Evolutionary conservation across 495 filamentous ascomycete species (phyloP).

Genomic region (Antarctomyces pellizariae): DNA sequence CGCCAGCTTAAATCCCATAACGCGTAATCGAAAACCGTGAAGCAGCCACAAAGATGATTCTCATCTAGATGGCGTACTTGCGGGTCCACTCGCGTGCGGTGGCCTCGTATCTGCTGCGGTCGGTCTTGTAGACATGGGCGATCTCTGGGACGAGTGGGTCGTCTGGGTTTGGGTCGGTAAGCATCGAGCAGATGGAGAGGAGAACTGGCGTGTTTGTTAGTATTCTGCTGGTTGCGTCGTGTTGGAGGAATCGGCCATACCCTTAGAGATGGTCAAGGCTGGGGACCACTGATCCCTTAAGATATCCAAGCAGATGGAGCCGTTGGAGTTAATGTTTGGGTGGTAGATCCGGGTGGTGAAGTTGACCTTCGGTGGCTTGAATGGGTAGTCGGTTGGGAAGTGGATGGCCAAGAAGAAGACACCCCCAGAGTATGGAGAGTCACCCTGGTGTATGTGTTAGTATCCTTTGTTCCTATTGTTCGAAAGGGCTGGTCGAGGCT

Average conservation of each 20-base stretch:
- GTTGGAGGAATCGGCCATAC: constrained; percentile 25
- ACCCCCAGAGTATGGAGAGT: constrained; percentile 89
- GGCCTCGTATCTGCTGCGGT: constrained; percentile 81
- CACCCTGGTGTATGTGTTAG: constrained; percentile 24
- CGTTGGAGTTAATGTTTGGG: constrained; percentile 99
- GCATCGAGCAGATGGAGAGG: constrained; percentile 98
- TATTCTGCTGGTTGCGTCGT: neutral
- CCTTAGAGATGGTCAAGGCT: constrained; percentile 94
- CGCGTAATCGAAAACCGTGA: constrained; percentile 6
- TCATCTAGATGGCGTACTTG: constrained; percentile 74
- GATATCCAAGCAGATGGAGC: constrained; percentile 96
- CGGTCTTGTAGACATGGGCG: constrained; percentile 98
- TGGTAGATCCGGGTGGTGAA: constrained; percentile 99
- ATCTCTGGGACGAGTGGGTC: constrained; percentile 97
- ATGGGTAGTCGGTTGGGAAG: constrained; percentile 99
- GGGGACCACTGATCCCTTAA: constrained; percentile 98
- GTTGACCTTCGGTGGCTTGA: constrained; percentile 99
- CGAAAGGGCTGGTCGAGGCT: constrained; percentile 3
- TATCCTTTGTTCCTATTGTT: no score
- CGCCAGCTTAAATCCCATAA: constrained; percentile 11
- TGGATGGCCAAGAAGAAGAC: constrained; percentile 97
- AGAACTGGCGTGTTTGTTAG: constrained; percentile 35
- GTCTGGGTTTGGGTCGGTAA: constrained; percentile 97
- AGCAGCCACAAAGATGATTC: constrained; percentile 1
- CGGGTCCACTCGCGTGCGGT: constrained; percentile 96